phyloP scores from a whole-genome alignment of 2,329 filamentous ascomycete genomes.

The Didymella keratinophila region DNA sequence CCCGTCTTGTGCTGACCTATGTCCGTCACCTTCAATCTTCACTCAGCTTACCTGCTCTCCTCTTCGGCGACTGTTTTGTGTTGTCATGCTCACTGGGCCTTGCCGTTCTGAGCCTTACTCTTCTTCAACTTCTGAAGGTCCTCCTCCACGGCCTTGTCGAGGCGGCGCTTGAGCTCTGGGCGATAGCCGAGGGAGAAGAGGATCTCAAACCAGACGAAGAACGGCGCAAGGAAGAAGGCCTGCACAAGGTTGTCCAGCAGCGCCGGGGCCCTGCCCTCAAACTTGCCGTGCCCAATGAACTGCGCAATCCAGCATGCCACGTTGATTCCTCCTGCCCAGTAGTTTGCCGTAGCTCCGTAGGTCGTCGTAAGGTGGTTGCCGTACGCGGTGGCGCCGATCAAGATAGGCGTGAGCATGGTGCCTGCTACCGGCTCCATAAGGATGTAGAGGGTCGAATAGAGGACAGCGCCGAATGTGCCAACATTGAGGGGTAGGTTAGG shows the following conservation, averaged over 20 bases:
- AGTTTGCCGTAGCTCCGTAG: conserved; percentile 67
- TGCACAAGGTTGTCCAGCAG: conserved; percentile 91
- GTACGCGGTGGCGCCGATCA: conserved; percentile 76
- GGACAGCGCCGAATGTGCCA: conserved; percentile 63
- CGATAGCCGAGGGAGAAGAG: conserved; percentile 92
- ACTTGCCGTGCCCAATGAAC: conserved; percentile 89
- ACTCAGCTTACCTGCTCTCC: background rate
- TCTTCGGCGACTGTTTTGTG: background rate
- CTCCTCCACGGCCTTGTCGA: conserved; percentile 76
- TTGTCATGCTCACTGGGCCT: conserved; percentile 17
- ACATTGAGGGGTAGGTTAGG: conserved; percentile 67
- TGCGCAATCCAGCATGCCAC: conserved; percentile 84
- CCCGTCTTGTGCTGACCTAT: background rate
- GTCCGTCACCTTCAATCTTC: background rate
- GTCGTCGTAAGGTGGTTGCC: conserved; percentile 76
- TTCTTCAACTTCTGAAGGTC: conserved; percentile 78
- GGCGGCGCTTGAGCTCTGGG: conserved; percentile 80
- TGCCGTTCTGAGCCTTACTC: conserved; percentile 57
- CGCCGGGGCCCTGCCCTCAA: conserved; percentile 87
- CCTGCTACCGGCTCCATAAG: conserved; percentile 95
- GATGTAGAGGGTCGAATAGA: conserved; percentile 83
- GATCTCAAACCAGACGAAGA: conserved; percentile 97
- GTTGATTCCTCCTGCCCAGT: conserved; percentile 73
- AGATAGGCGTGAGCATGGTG: conserved; percentile 74
- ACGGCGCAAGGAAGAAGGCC: conserved; percentile 88